Conservation (phyloP, 1,139 yeast species). For the Taiozyma onychis region DNA sequence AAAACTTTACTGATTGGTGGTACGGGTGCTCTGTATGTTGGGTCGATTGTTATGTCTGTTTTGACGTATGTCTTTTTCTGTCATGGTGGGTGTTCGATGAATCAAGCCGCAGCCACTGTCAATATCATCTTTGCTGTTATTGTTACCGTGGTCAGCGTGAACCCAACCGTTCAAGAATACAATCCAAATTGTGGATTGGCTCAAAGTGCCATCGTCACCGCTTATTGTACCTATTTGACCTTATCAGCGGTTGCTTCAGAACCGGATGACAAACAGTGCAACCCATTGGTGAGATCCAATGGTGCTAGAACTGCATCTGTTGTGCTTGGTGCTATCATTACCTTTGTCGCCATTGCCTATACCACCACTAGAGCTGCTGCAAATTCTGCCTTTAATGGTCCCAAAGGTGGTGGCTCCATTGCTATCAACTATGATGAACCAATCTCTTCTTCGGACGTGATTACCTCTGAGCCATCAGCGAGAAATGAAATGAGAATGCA, state of each 20-base stretch:
- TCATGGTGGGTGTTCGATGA: constrained; percentile 81
- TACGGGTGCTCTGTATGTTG: constrained; percentile 76
- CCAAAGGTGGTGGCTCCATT: constrained; percentile 27
- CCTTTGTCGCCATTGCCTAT: constrained; percentile 92
- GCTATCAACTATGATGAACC: constrained; percentile 34
- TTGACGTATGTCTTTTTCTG: constrained; percentile 84
- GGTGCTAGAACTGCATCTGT: constrained; percentile 91
- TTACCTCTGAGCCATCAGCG: constrained; percentile 47
- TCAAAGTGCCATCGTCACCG: constrained; percentile 92
- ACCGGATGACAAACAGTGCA: constrained; percentile 90
- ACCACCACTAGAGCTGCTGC: constrained; percentile 97
- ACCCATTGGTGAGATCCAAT: constrained; percentile 81
- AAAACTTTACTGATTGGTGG: constrained; percentile 78
- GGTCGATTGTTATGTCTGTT: constrained; percentile 64
- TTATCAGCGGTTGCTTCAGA: constrained; percentile 95
- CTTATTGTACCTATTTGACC: constrained; percentile 87
- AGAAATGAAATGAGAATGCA: constrained; percentile 78
- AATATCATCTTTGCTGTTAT: constrained; percentile 62
- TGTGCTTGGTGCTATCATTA: constrained; percentile 86
- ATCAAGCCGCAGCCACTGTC: constrained; percentile 78
- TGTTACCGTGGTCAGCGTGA: constrained; percentile 67
- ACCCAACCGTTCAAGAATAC: constrained; percentile 81
- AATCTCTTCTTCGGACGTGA: constrained; percentile 27
- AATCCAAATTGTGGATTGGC: constrained; percentile 97
- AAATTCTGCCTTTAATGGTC: constrained; percentile 50